These are phyloP conservation scores for Saccharomycopsis hybrid DNA, from an alignment of 1,139 yeast species.

Conservation along the genomic window DNA sequence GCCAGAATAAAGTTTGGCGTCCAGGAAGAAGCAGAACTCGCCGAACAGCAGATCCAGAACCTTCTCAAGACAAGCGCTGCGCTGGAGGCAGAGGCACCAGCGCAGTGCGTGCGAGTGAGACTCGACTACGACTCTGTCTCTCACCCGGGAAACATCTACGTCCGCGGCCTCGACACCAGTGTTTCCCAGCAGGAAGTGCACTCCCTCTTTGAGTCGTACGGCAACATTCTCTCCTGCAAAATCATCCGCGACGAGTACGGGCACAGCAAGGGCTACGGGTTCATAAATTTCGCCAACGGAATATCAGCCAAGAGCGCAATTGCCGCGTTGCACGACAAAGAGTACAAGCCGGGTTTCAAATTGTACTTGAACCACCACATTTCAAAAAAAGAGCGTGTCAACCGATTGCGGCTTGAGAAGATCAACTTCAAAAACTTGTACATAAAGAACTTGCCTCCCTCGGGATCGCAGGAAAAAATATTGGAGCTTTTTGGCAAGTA, in stretches of 20 bases:
- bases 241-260: slow-evolving; percentile 37
- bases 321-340: slow-evolving; percentile 35
- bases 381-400: slow-evolving; percentile 42
- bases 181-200: slow-evolving; percentile 35
- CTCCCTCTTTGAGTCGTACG: slow-evolving; percentile 36
- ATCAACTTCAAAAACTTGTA: slow-evolving; percentile 37
- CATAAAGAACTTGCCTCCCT: slow-evolving; percentile 38
- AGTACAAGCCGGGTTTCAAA: slow-evolving; percentile 29
- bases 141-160: slow-evolving; percentile 61
- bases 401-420: slow-evolving; percentile 31
- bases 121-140: slow-evolving; percentile 41
- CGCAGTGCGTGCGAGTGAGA: slow-evolving; percentile 21
- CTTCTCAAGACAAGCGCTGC: slow-evolving; percentile 1
- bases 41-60: slow-evolving; percentile 15
- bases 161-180: slow-evolving; percentile 41
- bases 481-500: slow-evolving; percentile 33
- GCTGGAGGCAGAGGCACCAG: too few relatives aligned
- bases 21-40: slow-evolving; percentile 21
- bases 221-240: slow-evolving; percentile 39
- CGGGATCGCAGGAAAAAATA: slow-evolving; percentile 30
- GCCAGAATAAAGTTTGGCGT: too few relatives aligned
- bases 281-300: slow-evolving; percentile 38
- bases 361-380: slow-evolving; percentile 45
- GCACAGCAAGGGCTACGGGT: slow-evolving; percentile 41
- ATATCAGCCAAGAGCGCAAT: slow-evolving; percentile 41